Base-by-base conservation (phyloP, 1,139 yeast species). In the Suhomyces choctaworum region DNA sequence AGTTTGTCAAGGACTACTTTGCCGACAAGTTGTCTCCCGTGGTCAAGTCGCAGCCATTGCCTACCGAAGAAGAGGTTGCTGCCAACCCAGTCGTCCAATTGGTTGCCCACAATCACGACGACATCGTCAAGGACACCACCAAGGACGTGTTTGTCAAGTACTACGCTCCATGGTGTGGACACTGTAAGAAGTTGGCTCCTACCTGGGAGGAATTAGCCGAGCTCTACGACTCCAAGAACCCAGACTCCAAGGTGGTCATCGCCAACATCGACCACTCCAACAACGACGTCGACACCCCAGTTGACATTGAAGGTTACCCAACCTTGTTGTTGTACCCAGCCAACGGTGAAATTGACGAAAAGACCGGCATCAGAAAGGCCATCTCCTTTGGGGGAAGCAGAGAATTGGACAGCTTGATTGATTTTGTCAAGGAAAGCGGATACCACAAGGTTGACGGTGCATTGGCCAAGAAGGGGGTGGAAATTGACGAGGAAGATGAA, bases 131-230 rank as follows among this genome's bases (percentile, higher is more conserved):
- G 25, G 90, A 89, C 56, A 66, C 70, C 34, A 62, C 74, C 40
- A 88, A 87, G 73, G 97, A 92, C 62, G 90, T 92, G 35, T 71
- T 92, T 50, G 90, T 92, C 50, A 88, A 90, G 72, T 90, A 86
- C 70, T 92, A 87, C 59, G 98, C 98, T 39, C 96, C 96, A 66
- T 92, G 98, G 98, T 90, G 98, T 73, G 97, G 97, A 33, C 97
- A 90, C 75, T 90, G 98, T 77, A 90, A 90, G 77, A 87, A 78
- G 66, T 76, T 90, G 65, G 96, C 96, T 40, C 98, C 98, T 58
- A 74, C 72, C 42, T 92, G 83, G 73, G 96, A 86, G 59, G 94
- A 88, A 60, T 77, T 92, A 51, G 97, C 89, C 39, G 80, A 69
- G 35, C 59, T 84, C 40, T 84, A 71, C 62, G 71, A 68, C 39